Base-by-base conservation (phyloP, 805 yeast genomes). In the Kuraishia borneana region DNA sequence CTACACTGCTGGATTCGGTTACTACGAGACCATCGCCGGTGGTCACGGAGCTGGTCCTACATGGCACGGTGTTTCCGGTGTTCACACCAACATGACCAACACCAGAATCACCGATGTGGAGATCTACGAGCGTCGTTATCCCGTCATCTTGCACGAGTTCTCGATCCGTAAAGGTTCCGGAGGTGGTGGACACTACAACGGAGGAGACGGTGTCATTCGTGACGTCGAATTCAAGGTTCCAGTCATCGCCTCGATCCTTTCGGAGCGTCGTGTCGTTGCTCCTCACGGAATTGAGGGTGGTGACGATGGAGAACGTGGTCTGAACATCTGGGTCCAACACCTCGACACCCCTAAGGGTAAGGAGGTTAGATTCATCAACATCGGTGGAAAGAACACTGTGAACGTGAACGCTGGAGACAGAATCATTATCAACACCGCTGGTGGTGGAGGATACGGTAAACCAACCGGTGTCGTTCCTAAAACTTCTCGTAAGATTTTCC, bases 1-100 rank as follows among this genome's bases (percentile, higher is more conserved):
- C 40, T 61, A 66, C 54, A 56, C 65, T 6, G 65, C 69, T 37
- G 85, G 88, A 0, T 85, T 84, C 54, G 95, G 96, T 0, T 87
- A 87, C 53, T 87, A 87, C 53, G 96, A 87, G 52, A 88, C 96
- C 0, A 85, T 88, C 39, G 92, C 95, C 38, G 96, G 96, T 39
- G 96, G 96, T 1, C 82, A 87, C 30, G 96, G 96, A 33, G 96
- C 96, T 2, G 71, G 73, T 42, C 71, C 80, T 1, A 75, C 76
- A 2, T 60, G 65, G 65, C 47, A 61, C 31, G 70, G 70, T 2
- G 65, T 60, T 39, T 47, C 56, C 21, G 75, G 60, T 18, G 71
- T 68, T 3, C 74, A 70, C 47, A 61, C 68, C 32, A 70, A 70
- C 44, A 68, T 70, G 43, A 70, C 76, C 34, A 69, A 70, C 45